These are phyloP conservation scores for Yamadazyma taylorii DNA, from an alignment of 1,139 yeast species.

Conservation along the genomic window DNA sequence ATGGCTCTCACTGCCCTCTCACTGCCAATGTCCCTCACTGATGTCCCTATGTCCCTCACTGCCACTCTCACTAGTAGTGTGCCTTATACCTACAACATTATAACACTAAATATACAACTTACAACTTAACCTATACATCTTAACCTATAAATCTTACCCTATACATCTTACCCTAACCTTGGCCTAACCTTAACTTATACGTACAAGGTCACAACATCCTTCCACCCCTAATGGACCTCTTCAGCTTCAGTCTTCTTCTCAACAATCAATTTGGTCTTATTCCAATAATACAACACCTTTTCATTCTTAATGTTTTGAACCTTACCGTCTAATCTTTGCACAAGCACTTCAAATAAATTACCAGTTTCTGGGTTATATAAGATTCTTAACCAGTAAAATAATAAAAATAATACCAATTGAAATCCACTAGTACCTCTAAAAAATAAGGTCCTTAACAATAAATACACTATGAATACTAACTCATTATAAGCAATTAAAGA, in stretches of 20 bases:
- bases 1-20: too few relatives aligned
- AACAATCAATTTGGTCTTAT: conserved; percentile 37
- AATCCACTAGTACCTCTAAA: conserved; percentile 69
- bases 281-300: conserved; percentile 48
- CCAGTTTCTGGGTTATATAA: conserved; percentile 53
- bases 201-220: too few relatives aligned
- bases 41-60: too few relatives aligned
- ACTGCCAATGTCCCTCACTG: too few relatives aligned
- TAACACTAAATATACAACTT: too few relatives aligned
- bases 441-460: conserved; percentile 57
- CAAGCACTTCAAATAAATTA: conserved; percentile 39
- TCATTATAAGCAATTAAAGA: conserved; percentile 62
- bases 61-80: too few relatives aligned
- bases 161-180: not conserved
- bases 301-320: conserved; percentile 44
- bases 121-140: too few relatives aligned
- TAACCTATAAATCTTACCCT: not conserved
- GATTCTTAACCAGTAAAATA: conserved; percentile 71
- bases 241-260: conserved; percentile 22
- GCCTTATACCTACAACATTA: too few relatives aligned
- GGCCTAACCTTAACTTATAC: too few relatives aligned
- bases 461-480: conserved; percentile 49
- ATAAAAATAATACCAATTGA: conserved; percentile 55
- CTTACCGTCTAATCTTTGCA: conserved; percentile 45
- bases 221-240: not conserved